A percentile compares a stretch with the other conserved stretches of the same genome.
phyloP scores from a whole-genome alignment of 2,329 filamentous ascomycete genomes.

The Onygenales sp. region DNA sequence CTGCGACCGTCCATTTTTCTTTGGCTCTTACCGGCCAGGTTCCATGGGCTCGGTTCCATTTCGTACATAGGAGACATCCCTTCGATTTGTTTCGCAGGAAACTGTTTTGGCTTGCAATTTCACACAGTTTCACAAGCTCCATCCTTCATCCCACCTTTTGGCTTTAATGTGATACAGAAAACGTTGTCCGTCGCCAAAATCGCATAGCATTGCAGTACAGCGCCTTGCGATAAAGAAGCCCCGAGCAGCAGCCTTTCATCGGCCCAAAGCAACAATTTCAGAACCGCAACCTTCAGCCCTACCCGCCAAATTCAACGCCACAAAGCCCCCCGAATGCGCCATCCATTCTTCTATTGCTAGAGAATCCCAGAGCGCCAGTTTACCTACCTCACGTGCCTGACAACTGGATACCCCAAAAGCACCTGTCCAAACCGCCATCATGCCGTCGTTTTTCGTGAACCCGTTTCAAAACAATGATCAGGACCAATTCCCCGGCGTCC shows the following conservation, averaged over 20 bases:
- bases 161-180: too few relatives aligned
- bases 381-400: too few relatives aligned
- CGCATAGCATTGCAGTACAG: too few relatives aligned
- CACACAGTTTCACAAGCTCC: too few relatives aligned
- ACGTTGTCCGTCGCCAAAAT: too few relatives aligned
- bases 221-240: neutral
- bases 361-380: neutral
- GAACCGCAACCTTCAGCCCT: neutral
- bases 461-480: slow-evolving; percentile 39
- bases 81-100: too few relatives aligned
- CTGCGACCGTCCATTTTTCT: too few relatives aligned
- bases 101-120: too few relatives aligned
- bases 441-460: slow-evolving; percentile 22
- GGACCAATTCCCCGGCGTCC: slow-evolving; percentile 36
- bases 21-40: too few relatives aligned
- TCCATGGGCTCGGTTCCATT: too few relatives aligned
- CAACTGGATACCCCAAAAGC: neutral
- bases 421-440: slow-evolving; percentile 1
- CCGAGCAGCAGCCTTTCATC: neutral
- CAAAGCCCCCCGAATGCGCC: neutral
- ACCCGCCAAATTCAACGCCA: neutral
- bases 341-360: neutral
- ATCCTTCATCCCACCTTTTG: too few relatives aligned
- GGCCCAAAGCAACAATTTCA: neutral
- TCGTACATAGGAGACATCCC: too few relatives aligned